Evolutionary conservation across 2,329 filamentous ascomycete genomes (phyloP).

Genomic region (Monosporascus sp.): DNA sequence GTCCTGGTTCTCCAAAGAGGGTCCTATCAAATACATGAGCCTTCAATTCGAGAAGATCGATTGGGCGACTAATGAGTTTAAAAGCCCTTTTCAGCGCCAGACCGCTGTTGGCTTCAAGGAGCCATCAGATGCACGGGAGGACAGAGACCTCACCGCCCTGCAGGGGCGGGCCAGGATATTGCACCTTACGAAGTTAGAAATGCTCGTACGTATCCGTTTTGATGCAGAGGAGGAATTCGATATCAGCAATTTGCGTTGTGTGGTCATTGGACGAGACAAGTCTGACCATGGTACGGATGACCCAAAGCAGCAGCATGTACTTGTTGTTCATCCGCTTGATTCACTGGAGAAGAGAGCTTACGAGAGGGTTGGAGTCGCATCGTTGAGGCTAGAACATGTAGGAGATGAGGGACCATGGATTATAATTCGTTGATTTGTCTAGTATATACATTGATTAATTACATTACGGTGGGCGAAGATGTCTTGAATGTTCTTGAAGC

Average conservation of each 20-base stretch:
- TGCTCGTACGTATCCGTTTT: not conserved
- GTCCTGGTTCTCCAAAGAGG: constrained; percentile 8
- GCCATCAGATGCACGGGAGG: no score
- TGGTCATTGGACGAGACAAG: constrained; percentile 3
- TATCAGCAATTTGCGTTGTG: not conserved
- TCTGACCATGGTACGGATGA: not conserved
- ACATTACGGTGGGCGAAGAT: no score
- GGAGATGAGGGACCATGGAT: no score
- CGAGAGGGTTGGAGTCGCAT: constrained; percentile 8
- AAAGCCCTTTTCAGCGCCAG: constrained; percentile 1
- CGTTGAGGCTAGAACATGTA: constrained; percentile 2
- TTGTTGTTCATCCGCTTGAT: constrained; percentile 1
- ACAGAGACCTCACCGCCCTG: no score
- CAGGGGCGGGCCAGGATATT: not conserved
- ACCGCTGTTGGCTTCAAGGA: no score
- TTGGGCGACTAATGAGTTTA: constrained; percentile 3
- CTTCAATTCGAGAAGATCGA: not conserved
- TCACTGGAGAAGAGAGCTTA: not conserved
- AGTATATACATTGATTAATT: no score
- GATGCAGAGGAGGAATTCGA: not conserved
- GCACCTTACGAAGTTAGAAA: not conserved
- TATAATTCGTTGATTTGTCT: no score
- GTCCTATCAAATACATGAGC: constrained; percentile 8
- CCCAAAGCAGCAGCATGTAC: not conserved
- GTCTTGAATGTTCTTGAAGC: no score